These are phyloP conservation scores for Xylariaceae sp. DNA, from an alignment of 2,329 filamentous ascomycete genomes.

Conservation along the genomic window DNA sequence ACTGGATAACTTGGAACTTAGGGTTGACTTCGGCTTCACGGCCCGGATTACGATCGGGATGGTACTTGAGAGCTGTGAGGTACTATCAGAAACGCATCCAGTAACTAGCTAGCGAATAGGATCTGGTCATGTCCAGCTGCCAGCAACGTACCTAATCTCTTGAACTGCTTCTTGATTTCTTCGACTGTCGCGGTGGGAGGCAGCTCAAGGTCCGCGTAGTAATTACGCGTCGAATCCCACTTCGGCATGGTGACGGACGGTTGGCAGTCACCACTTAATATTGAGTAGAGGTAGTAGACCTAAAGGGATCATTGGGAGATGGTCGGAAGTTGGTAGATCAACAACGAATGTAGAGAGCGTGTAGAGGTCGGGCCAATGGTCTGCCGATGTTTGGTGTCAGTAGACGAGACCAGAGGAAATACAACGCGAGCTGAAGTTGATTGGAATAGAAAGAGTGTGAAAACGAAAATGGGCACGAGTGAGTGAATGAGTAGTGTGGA, in stretches of 20 bases:
- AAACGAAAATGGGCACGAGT: too few relatives aligned
- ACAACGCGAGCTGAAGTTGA: too few relatives aligned
- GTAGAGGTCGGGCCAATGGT: not conserved
- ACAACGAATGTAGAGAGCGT: not conserved
- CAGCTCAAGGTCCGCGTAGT: constrained; percentile 80
- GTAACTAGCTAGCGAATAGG: not conserved
- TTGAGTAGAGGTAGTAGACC: constrained; percentile 2
- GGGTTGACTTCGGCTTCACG: constrained; percentile 72
- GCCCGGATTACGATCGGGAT: constrained; percentile 84
- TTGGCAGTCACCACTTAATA: constrained; percentile 10
- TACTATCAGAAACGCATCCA: constrained; percentile 23
- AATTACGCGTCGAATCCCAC: constrained; percentile 64
- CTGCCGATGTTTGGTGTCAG: not conserved
- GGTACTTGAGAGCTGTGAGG: constrained; percentile 67
- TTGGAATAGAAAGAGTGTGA: too few relatives aligned
- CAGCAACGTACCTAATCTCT: constrained; percentile 61
- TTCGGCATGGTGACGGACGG: constrained; percentile 55
- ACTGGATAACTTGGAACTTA: constrained; percentile 81
- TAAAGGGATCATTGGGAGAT: constrained; percentile 1
- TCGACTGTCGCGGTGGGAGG: constrained; percentile 59
- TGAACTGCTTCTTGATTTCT: constrained; percentile 82
- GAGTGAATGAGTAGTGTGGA: too few relatives aligned
- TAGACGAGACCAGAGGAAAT: not conserved
- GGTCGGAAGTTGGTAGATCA: constrained; percentile 13
- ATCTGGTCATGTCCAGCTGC: not conserved